phyloP scores from a whole-genome alignment of 2,329 filamentous ascomycete species.

The Metarhizium robertsii region DNA sequence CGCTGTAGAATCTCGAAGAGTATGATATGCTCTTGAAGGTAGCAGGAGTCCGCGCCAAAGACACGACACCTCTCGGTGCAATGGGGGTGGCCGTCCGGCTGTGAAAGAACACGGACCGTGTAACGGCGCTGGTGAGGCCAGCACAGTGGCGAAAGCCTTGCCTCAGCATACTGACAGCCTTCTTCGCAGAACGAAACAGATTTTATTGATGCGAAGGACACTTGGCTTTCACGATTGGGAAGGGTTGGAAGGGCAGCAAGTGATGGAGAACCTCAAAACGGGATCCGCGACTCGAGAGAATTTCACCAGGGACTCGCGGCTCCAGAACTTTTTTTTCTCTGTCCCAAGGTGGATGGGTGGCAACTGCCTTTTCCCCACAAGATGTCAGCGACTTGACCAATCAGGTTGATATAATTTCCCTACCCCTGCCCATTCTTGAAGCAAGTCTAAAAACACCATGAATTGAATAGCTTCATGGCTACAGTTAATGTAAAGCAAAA shows the following conservation, averaged over 20 bases:
- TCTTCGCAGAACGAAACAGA: neutral
- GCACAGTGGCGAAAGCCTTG: slow-evolving; percentile 30
- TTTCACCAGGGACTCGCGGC: neutral
- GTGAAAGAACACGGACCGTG: slow-evolving; percentile 20
- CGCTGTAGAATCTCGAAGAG: slow-evolving; percentile 28
- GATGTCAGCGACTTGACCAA: neutral
- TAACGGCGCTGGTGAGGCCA: slow-evolving; percentile 22
- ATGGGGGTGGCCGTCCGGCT: slow-evolving; percentile 17
- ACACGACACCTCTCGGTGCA: slow-evolving; percentile 13
- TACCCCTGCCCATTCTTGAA: too few species aligned
- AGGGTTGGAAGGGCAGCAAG: neutral
- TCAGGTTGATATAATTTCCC: neutral
- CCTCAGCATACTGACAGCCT: slow-evolving; percentile 21
- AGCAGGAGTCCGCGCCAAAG: slow-evolving; percentile 9
- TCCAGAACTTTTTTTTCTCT: slow-evolving; percentile 4
- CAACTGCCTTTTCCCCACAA: neutral
- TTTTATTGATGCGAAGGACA: neutral
- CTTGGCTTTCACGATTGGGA: neutral
- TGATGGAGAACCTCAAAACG: neutral
- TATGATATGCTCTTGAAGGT: slow-evolving; percentile 14
- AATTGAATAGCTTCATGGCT: too few species aligned
- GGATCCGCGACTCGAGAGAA: neutral
- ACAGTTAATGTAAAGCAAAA: neutral
- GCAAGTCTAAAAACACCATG: too few species aligned
- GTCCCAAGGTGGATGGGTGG: neutral